Percentiles rank a stretch among this genome's conserved stretches.
phyloP scores from a whole-genome alignment of 2,329 filamentous ascomycete species.

The Byssochlamys sp. region DNA sequence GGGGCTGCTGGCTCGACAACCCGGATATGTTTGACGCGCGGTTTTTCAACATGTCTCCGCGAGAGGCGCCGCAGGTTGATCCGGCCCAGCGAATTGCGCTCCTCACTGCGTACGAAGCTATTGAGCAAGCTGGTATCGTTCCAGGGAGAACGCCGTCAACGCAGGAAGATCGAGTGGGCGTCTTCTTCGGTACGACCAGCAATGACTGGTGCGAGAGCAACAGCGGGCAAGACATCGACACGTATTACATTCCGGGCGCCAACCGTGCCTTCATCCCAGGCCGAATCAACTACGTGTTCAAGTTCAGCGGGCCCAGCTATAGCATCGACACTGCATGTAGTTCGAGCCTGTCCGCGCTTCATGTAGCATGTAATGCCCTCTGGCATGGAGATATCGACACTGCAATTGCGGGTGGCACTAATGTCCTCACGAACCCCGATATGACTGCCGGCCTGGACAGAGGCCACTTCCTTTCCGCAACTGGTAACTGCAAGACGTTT shows the following conservation, averaged over 20 bases:
- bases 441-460: constrained; percentile 63
- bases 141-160: constrained; percentile 59
- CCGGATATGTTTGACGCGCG: constrained; percentile 30
- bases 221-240: constrained; percentile 57
- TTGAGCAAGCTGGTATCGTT: constrained; percentile 68
- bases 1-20: constrained; percentile 30
- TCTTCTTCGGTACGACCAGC: constrained; percentile 57
- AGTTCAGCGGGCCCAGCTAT: constrained; percentile 58
- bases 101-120: constrained; percentile 63
- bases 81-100: constrained; percentile 68
- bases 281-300: constrained; percentile 60
- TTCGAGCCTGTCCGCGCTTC: constrained; percentile 58
- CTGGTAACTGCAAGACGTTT: constrained; percentile 38
- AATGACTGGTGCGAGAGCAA: constrained; percentile 58
- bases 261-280: constrained; percentile 17
- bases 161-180: constrained; percentile 52
- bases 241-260: constrained; percentile 54
- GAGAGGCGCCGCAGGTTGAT: constrained; percentile 69
- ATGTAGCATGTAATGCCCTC: constrained; percentile 59
- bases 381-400: constrained; percentile 68
- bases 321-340: constrained; percentile 65
- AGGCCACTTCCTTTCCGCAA: constrained; percentile 2
- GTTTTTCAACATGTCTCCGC: constrained; percentile 50
- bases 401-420: constrained; percentile 64
- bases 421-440: constrained; percentile 61